Conservation (phyloP, 164 flowering plant genomes). For the Chimonanthus praecox region DNA sequence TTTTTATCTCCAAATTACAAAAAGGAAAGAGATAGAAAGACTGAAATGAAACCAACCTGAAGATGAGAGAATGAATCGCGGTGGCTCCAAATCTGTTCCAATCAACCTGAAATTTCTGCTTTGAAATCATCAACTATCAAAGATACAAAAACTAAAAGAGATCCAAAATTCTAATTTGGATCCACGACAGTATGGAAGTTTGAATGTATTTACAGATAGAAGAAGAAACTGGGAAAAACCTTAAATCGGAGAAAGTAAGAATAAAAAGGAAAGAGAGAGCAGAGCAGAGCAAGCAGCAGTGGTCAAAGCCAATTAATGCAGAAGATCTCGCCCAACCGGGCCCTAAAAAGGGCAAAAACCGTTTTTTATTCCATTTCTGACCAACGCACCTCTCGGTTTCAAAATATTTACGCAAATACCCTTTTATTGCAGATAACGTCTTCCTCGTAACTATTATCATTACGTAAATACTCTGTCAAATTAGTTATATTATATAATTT, state of each 20-base stretch:
- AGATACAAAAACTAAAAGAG: not conserved
- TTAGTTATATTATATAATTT: too few relatives aligned
- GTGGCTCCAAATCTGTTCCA: too few relatives aligned
- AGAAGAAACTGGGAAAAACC: conserved; percentile 7
- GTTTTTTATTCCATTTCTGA: not conserved
- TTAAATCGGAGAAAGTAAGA: conserved; percentile 9
- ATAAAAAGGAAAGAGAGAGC: conserved; percentile 14
- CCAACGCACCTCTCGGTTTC: not conserved
- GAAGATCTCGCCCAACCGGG: conserved; percentile 3
- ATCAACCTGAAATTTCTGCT: not conserved
- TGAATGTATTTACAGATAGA: not conserved
- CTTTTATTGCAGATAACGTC: too few relatives aligned
- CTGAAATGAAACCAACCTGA: too few relatives aligned
- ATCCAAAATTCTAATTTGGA: not conserved
- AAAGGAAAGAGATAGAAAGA: too few relatives aligned
- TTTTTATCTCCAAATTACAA: not conserved
- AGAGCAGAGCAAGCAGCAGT: conserved; percentile 26
- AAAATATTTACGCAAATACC: not conserved
- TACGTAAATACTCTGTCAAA: too few relatives aligned
- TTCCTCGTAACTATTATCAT: too few relatives aligned
- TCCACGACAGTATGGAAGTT: not conserved
- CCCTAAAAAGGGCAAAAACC: not conserved
- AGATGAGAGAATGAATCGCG: too few relatives aligned
- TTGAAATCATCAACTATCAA: not conserved
- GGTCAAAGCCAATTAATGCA: conserved; percentile 47